Evolutionary conservation across 306 rosid species (phyloP), one percentile per base, ranked within the genome.

Genomic region (Casuarina glauca): DNA sequence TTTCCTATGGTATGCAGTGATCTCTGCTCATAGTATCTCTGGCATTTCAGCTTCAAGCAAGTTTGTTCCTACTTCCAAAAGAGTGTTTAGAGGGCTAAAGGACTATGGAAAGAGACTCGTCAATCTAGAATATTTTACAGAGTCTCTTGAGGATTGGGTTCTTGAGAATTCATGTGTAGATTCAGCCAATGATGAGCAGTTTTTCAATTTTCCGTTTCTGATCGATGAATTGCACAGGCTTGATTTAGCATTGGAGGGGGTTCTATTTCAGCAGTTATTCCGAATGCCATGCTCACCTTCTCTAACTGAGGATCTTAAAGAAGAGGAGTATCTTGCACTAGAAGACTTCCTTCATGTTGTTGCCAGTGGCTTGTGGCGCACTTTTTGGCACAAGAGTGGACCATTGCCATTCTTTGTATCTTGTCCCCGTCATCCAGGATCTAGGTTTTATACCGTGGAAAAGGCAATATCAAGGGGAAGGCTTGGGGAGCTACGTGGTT

Each of bases 321-420:
- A 94, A 87, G 96, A 90, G 46, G 89, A 89, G 58, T 91, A 85
- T 76, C 89, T 94, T 51, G 98, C 98, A 35, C 78, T 83, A 50
- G 98, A 94, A 77, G 98, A 91, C 85, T 90, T 91, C 82, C 91
- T 91, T 81, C 94, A 91, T 70, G 88, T 96, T 43, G 67, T 90
- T 26, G 83, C 87, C 80, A 89, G 80, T 72, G 94, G 98, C 58
- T 83, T 94, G 17, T 94, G 98, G 98, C 97, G 95, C 26, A 88
- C 97, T 9, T 94, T 91, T 80, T 94, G 98, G 98, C 97, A 88
- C 83, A 94, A 85, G 85, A 89, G 88, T 17, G 93, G 96, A 54
- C 90, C 90, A 1, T 76, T 89, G 2, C 98, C 97, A 7, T 82
- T 90, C 71, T 89, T 89, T 70, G 88, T 94, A 66, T 90, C 98